Conservation (phyloP, 2,329 filamentous ascomycete genomes). For the Arthroderma sp. region DNA sequence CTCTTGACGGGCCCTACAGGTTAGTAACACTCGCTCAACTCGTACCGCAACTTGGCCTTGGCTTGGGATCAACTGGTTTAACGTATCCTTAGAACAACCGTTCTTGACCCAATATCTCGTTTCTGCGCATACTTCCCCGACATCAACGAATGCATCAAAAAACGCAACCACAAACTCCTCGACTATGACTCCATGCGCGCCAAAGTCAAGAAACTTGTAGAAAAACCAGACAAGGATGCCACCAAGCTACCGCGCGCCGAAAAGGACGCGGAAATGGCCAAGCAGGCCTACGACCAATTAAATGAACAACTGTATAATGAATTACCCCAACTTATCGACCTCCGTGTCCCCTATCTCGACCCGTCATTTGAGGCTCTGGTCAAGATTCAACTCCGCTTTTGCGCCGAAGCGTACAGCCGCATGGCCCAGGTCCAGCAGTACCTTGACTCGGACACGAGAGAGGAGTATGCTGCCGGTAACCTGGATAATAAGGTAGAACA, state of each 20-base stretch:
- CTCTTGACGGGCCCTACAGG: slow-evolving; percentile 89
- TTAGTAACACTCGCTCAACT: slow-evolving; percentile 26
- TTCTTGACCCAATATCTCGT: slow-evolving; percentile 85
- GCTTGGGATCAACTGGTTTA: not conserved
- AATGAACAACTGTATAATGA: slow-evolving; percentile 93
- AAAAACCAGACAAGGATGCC: slow-evolving; percentile 98
- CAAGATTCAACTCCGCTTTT: slow-evolving; percentile 96
- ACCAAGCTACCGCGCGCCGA: slow-evolving; percentile 92
- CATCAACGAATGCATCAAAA: slow-evolving; percentile 99
- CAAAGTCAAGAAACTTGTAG: slow-evolving; percentile 90
- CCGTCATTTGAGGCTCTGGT: slow-evolving; percentile 95
- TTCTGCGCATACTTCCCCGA: slow-evolving; percentile 99
- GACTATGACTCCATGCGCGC: slow-evolving; percentile 95
- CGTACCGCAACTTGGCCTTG: not conserved
- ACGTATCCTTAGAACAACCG: slow-evolving; percentile 55
- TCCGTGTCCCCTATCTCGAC: slow-evolving; percentile 92
- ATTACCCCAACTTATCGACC: slow-evolving; percentile 87
- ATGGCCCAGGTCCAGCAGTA: slow-evolving; percentile 99
- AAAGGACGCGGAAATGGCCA: slow-evolving; percentile 91
- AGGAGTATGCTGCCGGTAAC: slow-evolving; percentile 89
- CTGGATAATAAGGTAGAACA: slow-evolving; percentile 86
- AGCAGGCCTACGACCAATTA: slow-evolving; percentile 84
- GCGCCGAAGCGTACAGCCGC: slow-evolving; percentile 88
- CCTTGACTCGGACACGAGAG: slow-evolving; percentile 84
- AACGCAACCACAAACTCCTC: slow-evolving; percentile 93